Base-by-base conservation (phyloP, 2,329 filamentous ascomycete genomes). In the Fusarium sp. region DNA sequence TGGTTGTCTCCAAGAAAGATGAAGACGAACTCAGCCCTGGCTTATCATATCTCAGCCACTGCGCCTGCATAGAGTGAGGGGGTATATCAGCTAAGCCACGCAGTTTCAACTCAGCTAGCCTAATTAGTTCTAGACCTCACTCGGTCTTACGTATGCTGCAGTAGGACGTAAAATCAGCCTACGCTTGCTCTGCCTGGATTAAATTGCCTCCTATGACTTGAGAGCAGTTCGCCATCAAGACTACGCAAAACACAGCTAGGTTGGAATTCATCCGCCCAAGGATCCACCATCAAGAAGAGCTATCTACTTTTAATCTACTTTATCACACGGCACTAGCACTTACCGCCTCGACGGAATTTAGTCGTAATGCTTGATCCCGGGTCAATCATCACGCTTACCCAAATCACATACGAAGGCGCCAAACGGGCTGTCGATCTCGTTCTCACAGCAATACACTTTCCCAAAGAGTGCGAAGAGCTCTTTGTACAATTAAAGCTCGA, bases 391-490 rank as follows among this genome's bases (percentile, higher is more conserved):
- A n/a, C 50, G 0, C 50, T 54, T 12, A 54, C 50, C 0, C 50
- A 54, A 46, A 54, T 54, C 10, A 54, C 50, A 18, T 54, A 54
- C 5, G 50, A 54, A 10, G 38, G 38, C 9, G 50, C 50, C 21
- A 54, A 54, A 6, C 26, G 50, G 20, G 50, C 50, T 1, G 50
- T 54, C 1, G 38, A 54, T 3, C 50, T 54, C 1, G 38, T 46
- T 5, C 50, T 54, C 5, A 26, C 50, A 21, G 50, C 50, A 0
- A 24, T 54, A 4, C 50, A 54, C 13, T 54, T 54, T 10, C 50
- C 50, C 2, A 54, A 54, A 26, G 50, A 54, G 4, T 54, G 50
- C 0, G 38, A 54, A 4, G 50, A 46, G 5, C 0, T 46, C 9
- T 54, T 54, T 2, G 50, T 54, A 15, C 28, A 54, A 26, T 21